Evolutionary conservation across 108 stramenopile genomes (phyloP), one percentile per base, ranked within the genome.

Genomic region (Cyclostephanos tholiformis): DNA sequence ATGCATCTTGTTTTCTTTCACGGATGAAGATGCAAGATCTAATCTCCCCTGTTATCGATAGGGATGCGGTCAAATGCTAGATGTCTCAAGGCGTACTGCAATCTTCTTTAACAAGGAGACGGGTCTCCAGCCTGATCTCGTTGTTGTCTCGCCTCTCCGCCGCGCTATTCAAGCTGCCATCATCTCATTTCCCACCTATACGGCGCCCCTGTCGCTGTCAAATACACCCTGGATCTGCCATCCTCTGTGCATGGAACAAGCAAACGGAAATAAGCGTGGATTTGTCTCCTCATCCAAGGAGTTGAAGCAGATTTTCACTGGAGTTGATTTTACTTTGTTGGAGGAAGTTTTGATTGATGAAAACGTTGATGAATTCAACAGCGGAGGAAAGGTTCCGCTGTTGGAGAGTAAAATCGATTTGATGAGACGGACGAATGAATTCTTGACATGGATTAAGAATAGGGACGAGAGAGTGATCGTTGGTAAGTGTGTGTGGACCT

Each of bases 321-420:
- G 82, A 10, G 67, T 83, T 17, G 56, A 83, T 49, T 83, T 67
- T 46, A 48, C 58, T 4, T 49, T 78, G 60, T 63, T 73, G 6
- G 56, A 57, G 32, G 55, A 82, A 35, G 61, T 38, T 46, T 23
- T 67, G 25, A 63, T 58, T 17, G 52, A 46, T 23, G 58, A 35
- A n/a, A 71, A 72, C 74, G 72, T 60, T 1, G 7, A 30, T 7
- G 29, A 66, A 11, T 67, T 73, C 23, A 76, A 77, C 58, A 14
- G 36, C 0, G 67, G 61, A 30, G 59, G 67, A 48, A 66, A 60
- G 35, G 72, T 82, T 4, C 76, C 76, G 0, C 25, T 78, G 49
- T 72, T 77, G 68, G 77, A 83, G 43, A 83, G 62, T 55, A 83
- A 79, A 44, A 63, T 79, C 26, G 82, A 83, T 56, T 66, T 83